A percentile compares a stretch with the other conserved stretches of the same genome.
phyloP scores from a whole-genome alignment of 2,329 filamentous ascomycete genomes.

The Hypoxylon sp. region DNA sequence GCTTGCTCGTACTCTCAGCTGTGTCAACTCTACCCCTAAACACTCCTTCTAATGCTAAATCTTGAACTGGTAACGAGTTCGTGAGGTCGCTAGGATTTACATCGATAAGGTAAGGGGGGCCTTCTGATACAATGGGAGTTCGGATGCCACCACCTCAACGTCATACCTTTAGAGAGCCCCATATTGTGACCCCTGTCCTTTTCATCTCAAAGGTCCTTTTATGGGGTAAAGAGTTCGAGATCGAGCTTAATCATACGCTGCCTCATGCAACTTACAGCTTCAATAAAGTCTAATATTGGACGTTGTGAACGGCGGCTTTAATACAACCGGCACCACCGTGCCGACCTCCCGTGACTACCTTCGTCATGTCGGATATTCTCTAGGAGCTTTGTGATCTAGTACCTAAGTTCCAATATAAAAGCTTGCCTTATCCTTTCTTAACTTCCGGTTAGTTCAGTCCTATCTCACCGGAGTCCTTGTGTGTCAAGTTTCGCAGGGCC shows the following conservation, averaged over 20 bases:
- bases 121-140: conserved; percentile 31
- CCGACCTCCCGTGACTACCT: conserved; percentile 1
- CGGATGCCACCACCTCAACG: conserved; percentile 30
- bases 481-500: neutral
- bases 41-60: neutral
- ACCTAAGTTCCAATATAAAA: conserved; percentile 5
- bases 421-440: neutral
- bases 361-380: neutral
- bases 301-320: neutral
- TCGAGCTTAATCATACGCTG: conserved; percentile 4
- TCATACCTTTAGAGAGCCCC: conserved; percentile 16
- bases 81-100: neutral
- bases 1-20: neutral
- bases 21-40: neutral
- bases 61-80: neutral
- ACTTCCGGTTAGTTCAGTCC: neutral
- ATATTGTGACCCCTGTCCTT: conserved; percentile 5
- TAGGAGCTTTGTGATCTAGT: neutral
- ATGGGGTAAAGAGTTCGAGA: conserved; percentile 14
- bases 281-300: neutral
- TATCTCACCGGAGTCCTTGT: neutral
- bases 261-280: neutral
- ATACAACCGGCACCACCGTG: neutral
- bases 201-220: conserved; percentile 18
- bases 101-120: conserved; percentile 4